These are phyloP conservation scores for Triticum turgidum DNA, from an alignment of 176 grass and related monocot genomes.

Conservation along the genomic window DNA sequence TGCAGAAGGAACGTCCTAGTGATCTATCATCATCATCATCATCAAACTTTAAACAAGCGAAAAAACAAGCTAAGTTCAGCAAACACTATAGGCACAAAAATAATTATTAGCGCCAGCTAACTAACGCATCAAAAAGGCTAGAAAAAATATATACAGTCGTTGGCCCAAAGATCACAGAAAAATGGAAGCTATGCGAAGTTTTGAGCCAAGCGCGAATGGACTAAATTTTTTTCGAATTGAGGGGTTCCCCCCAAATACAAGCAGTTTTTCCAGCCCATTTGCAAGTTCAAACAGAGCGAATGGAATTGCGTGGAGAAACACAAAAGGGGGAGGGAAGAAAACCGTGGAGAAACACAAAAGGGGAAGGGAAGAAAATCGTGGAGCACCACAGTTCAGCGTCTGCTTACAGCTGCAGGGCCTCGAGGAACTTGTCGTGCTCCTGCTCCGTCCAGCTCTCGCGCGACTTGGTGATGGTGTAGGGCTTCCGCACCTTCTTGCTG, in stretches of 20 bases:
- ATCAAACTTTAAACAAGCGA: neutral
- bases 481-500: slow-evolving; percentile 88
- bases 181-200: neutral
- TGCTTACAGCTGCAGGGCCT: slow-evolving; percentile 88
- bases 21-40: neutral
- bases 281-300: neutral
- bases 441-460: slow-evolving; percentile 95
- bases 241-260: too few species aligned
- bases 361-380: neutral
- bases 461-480: slow-evolving; percentile 90
- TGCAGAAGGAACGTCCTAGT: neutral
- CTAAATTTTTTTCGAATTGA: too few species aligned
- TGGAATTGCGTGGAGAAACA: neutral
- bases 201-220: slow-evolving; percentile 2
- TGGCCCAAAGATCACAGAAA: neutral
- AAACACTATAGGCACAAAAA: neutral
- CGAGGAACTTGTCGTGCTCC: slow-evolving; percentile 92
- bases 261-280: too few species aligned
- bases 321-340: neutral
- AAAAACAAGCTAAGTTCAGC: neutral
- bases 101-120: neutral
- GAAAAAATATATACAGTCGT: neutral
- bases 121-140: neutral
- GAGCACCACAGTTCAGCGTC: neutral
- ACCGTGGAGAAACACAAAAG: neutral